A percentile compares a stretch with the other conserved stretches of the same genome.
Evolutionary conservation across 176 grass and related monocot species (phyloP).

Genomic region (Dendrocalamus sinicus): DNA sequence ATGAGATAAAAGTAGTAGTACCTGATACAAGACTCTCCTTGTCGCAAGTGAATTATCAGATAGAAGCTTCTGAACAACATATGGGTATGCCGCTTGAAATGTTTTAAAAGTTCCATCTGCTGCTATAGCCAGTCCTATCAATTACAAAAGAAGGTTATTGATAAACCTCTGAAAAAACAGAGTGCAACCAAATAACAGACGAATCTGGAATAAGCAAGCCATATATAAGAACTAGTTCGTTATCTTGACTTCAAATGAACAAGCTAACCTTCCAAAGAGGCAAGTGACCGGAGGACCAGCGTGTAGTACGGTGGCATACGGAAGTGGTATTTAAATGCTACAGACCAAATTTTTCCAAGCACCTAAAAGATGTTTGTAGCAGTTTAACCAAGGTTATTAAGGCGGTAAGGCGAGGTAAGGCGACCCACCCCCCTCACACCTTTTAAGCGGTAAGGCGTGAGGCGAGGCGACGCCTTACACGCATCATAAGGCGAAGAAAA

Average conservation of each 20-base stretch:
- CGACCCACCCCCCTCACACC: too few relatives aligned
- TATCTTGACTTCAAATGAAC: slow-evolving; percentile 33
- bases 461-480: too few relatives aligned
- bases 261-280: slow-evolving; percentile 84
- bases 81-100: slow-evolving; percentile 79
- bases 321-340: slow-evolving; percentile 91
- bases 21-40: slow-evolving; percentile 69
- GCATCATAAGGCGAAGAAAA: too few relatives aligned
- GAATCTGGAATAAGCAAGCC: slow-evolving; percentile 1
- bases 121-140: slow-evolving; percentile 64
- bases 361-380: slow-evolving; percentile 65
- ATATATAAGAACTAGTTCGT: neutral
- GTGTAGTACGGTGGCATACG: slow-evolving; percentile 96
- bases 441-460: too few relatives aligned
- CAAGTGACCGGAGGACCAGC: slow-evolving; percentile 83
- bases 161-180: slow-evolving; percentile 27
- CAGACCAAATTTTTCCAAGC: slow-evolving; percentile 86
- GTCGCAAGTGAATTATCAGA: slow-evolving; percentile 71
- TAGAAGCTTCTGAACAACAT: slow-evolving; percentile 72
- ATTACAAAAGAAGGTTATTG: neutral
- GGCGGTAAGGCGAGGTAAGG: too few relatives aligned
- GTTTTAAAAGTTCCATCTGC: slow-evolving; percentile 71
- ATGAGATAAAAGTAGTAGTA: slow-evolving; percentile 37
- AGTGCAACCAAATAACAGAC: neutral
- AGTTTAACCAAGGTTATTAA: too few relatives aligned